Evolutionary conservation across 306 rosid species (phyloP).

Genomic region (Prunus fruticosa): DNA sequence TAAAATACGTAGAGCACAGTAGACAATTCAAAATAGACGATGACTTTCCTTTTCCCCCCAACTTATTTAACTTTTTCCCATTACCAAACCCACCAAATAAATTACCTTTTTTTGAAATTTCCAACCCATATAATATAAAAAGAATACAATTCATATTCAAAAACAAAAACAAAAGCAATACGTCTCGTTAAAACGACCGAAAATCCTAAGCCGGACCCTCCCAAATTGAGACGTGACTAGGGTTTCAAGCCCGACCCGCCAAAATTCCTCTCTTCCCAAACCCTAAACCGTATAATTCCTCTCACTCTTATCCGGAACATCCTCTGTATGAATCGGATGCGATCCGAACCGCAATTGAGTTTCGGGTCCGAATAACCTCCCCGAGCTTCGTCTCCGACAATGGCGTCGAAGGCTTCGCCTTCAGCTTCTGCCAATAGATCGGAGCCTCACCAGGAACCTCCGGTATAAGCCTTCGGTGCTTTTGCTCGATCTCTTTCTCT

Average conservation of each 20-base stretch:
- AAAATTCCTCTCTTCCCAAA: conserved; percentile 26
- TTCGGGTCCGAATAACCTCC: conserved; percentile 32
- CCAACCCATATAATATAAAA: background rate
- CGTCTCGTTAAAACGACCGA: conserved; percentile 28
- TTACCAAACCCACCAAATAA: background rate
- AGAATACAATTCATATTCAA: background rate
- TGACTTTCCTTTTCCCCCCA: conserved; percentile 47
- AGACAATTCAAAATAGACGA: conserved; percentile 48
- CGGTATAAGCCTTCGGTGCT: conserved; percentile 35
- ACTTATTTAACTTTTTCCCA: conserved; percentile 10
- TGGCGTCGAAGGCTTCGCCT: conserved; percentile 74
- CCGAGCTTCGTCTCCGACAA: conserved; percentile 47
- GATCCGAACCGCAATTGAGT: conserved; percentile 45
- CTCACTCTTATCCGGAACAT: conserved; percentile 20
- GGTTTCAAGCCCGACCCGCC: conserved; percentile 73
- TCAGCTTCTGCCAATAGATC: conserved; percentile 59
- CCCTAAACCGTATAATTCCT: conserved; percentile 4
- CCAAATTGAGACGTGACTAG: conserved; percentile 50
- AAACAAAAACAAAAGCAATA: conserved; percentile 4
- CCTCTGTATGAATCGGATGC: conserved; percentile 60
- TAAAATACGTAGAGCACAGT: background rate
- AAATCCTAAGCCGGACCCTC: conserved; percentile 24
- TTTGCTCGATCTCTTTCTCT: background rate
- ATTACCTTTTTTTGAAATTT: background rate
- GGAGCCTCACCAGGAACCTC: conserved; percentile 40